phyloP scores from a whole-genome alignment of 2,329 filamentous ascomycete species.

The Ambrosiella beaveri region DNA sequence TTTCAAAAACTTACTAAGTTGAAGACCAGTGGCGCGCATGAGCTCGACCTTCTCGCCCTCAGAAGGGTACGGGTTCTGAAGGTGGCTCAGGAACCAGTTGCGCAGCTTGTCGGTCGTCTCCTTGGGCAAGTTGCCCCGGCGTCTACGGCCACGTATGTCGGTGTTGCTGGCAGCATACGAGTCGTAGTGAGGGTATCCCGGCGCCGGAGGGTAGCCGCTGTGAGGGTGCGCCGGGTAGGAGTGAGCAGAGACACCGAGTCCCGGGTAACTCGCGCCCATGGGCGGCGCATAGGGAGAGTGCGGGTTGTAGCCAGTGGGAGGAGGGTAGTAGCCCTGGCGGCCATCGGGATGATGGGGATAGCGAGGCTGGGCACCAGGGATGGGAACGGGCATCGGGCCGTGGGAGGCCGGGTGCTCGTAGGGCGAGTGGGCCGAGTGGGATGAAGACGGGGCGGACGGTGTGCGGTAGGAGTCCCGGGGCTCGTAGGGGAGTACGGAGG shows the following conservation, averaged over 20 bases:
- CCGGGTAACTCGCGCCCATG: too few species aligned
- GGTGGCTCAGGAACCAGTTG: constrained; percentile 61
- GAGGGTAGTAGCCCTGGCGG: background rate
- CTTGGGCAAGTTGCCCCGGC: constrained; percentile 78
- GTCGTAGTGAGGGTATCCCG: constrained; percentile 23
- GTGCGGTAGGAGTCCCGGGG: background rate
- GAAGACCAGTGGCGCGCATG: constrained; percentile 57
- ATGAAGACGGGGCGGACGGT: background rate
- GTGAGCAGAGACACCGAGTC: background rate
- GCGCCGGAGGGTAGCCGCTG: constrained; percentile 25
- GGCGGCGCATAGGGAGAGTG: too few species aligned
- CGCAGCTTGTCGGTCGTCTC: constrained; percentile 69
- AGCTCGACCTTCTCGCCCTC: constrained; percentile 77
- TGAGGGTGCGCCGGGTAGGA: constrained; percentile 17
- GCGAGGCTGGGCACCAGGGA: background rate
- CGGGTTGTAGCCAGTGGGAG: background rate
- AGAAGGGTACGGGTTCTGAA: constrained; percentile 68
- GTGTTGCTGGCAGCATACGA: constrained; percentile 20
- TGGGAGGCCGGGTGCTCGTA: background rate
- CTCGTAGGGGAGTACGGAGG: background rate
- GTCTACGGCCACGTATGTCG: constrained; percentile 38
- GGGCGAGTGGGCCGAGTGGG: background rate
- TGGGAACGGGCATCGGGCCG: background rate
- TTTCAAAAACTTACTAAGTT: constrained; percentile 47
- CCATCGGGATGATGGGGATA: background rate